Evolutionary conservation across 192 early-diverging fungal species (phyloP).

Genomic region (Rhizophagus prolifer): DNA sequence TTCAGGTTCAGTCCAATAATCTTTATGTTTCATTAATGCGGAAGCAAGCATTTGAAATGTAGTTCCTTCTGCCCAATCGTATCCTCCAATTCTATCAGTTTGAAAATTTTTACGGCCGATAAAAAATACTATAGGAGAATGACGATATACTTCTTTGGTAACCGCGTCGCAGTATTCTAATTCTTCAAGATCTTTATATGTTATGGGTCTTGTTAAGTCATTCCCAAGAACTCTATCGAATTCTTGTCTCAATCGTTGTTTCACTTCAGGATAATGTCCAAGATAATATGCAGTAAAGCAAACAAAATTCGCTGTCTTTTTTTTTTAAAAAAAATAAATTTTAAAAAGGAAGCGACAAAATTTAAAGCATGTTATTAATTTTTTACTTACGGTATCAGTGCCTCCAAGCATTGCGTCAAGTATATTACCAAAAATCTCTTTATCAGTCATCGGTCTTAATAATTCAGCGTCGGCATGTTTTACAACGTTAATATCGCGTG

Average conservation of each 20-base stretch:
- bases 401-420: not conserved
- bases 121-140: not conserved
- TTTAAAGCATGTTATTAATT: too few species aligned
- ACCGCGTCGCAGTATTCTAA: slow-evolving; percentile 13
- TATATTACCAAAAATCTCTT: not conserved
- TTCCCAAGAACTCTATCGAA: not conserved
- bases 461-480: too few species aligned
- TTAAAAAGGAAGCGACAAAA: too few species aligned
- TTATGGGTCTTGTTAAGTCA: not conserved
- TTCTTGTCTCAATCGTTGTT: not conserved
- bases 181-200: slow-evolving; percentile 1
- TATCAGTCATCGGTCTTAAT: slow-evolving; percentile 8
- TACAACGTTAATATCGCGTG: too few species aligned
- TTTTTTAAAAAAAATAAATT: too few species aligned
- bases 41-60: not conserved
- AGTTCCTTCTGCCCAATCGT: not conserved
- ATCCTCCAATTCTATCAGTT: slow-evolving; percentile 1
- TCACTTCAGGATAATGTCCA: too few species aligned
- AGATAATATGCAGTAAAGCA: not conserved
- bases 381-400: slow-evolving; percentile 6
- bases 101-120: not conserved
- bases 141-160: slow-evolving; percentile 1
- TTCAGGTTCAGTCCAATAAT: not conserved
- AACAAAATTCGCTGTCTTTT: slow-evolving; percentile 9
- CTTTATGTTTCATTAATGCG: not conserved